Base-by-base conservation (phyloP, 2,329 filamentous ascomycete species). In the Penicillium brasilianum region DNA sequence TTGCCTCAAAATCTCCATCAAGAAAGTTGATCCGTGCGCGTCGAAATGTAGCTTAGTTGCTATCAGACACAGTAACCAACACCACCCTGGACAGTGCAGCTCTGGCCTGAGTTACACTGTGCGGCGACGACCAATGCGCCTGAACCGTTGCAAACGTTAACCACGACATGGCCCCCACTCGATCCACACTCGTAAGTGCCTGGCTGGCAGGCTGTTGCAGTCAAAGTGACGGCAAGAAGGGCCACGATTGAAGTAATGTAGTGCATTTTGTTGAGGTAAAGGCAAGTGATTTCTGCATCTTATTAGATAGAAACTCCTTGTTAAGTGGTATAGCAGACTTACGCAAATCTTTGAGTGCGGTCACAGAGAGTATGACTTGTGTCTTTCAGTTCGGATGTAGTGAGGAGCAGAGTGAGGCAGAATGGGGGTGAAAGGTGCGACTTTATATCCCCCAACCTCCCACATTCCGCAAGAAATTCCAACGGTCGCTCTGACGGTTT, bases 151-250 rank as follows among this genome's bases (percentile, higher is more conserved):
- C 41, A 44, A 20, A 44, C 41, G 9, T 44, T 44, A 8, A 44
- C 41, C 10, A 11, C 13, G 25, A 14, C 41, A 44, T 14, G 7
- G 2, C 41, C 41, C 14, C 22, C 41, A 25, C 41, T 44, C 20
- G 41, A 44, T 44, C 41, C 41, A 44, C 41, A 44, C 41, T 44
- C 41, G 41, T 44, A 44, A 44, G 41, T 44, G 41, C 41, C 41
- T 25, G 41, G 41, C 4, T 25, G 11, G 41, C 41, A 44, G 11
- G 41, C 41, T 2, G 41, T 25, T 14, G 41, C 41, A 44, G 41
- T 44, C 1, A 44, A 44, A 44, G 41, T 25, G 20, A 25, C 41
- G 14, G 41, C 41, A 8, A 44, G 41, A 44, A 44, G 20, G 20
- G 41, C 41, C 41, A 44, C 11, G 41, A 44, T 11, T 13, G 41